phyloP scores from a whole-genome alignment of 306 rosid species.

The Phaseolus lunatus region DNA sequence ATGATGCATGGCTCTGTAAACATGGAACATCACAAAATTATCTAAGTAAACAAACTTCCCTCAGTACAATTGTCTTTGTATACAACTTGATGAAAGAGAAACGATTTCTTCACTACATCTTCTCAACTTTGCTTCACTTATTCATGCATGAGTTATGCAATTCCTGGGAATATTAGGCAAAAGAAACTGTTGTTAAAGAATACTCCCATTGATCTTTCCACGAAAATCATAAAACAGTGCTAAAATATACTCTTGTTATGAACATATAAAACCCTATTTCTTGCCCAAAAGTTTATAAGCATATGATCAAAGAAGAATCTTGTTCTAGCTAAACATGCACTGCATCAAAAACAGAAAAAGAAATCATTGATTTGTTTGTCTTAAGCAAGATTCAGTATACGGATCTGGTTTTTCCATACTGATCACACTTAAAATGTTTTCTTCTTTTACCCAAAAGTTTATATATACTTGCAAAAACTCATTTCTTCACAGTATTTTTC shows the following conservation, averaged over 20 bases:
- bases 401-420: neutral
- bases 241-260: neutral
- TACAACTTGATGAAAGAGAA: constrained; percentile 41
- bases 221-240: too few relatives aligned
- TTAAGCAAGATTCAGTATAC: neutral
- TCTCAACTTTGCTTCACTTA: constrained; percentile 40
- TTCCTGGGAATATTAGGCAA: constrained; percentile 39
- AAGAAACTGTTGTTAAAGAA: neutral
- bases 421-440: neutral
- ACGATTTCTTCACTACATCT: constrained; percentile 36
- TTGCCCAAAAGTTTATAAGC: neutral
- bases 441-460: neutral
- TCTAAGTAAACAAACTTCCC: constrained; percentile 7
- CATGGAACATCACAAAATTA: constrained; percentile 2
- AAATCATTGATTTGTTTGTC: neutral
- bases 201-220: neutral
- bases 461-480: neutral
- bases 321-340: neutral
- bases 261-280: neutral
- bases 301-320: neutral
- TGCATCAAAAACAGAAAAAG: neutral
- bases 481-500: neutral
- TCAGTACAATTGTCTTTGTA: constrained; percentile 26
- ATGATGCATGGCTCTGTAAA: constrained; percentile 19
- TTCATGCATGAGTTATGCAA: constrained; percentile 41